These are phyloP conservation scores for Phaeosphaeria sp. DNA, from an alignment of 2,329 filamentous ascomycete genomes.

Conservation along the genomic window DNA sequence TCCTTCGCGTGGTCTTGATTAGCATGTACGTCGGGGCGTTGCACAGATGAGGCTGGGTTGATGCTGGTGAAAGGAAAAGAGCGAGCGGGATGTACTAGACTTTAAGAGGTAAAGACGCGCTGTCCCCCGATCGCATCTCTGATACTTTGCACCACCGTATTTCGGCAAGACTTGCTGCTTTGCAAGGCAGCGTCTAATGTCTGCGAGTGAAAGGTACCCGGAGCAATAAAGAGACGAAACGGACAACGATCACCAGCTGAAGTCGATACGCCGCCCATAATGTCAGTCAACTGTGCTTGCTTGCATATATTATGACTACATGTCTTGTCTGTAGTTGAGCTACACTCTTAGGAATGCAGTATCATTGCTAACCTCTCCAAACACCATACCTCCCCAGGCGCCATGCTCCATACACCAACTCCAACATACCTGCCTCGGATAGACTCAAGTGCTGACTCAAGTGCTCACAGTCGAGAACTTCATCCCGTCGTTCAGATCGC, in stretches of 20 bases:
- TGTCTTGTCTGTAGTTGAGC: neutral
- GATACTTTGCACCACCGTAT: neutral
- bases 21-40: neutral
- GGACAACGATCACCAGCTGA: too few relatives aligned
- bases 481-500: constrained; percentile 51
- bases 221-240: neutral
- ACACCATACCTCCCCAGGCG: too few relatives aligned
- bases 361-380: neutral
- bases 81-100: neutral
- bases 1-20: neutral
- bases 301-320: too few relatives aligned
- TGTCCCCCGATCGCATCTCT: neutral
- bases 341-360: neutral
- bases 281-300: too few relatives aligned
- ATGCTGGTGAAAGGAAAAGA: neutral
- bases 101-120: neutral
- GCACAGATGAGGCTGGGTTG: neutral
- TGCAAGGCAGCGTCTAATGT: neutral
- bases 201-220: neutral
- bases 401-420: too few relatives aligned
- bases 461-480: constrained; percentile 40
- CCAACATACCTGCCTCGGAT: too few relatives aligned
- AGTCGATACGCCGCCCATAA: too few relatives aligned
- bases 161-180: neutral
- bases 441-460: neutral